Evolutionary conservation across 768 basidiomycete species (phyloP), one percentile per base, ranked within the genome.

Genomic region (Tylopilus sp.): DNA sequence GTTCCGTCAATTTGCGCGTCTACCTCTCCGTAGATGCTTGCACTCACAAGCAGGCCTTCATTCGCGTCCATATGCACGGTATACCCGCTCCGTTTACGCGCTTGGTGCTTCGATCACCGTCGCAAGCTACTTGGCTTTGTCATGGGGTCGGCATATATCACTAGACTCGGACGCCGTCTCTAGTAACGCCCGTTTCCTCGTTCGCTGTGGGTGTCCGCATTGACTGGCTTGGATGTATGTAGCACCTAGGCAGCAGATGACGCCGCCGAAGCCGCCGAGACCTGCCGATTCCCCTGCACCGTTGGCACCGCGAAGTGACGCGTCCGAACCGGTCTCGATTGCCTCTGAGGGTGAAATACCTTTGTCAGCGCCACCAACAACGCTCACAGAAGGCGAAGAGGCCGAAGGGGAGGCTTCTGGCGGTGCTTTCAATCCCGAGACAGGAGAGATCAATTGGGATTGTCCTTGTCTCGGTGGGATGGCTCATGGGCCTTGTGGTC

Each of bases 391-490:
- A 11, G 64, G 56, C 12, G 64, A 66, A 9, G 62, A 35, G 5
- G 65, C 57, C 12, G 65, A 65, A 21, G 69, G 42, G 48, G 66
- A 60, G 52, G 50, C 67, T 43, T 58, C 68, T 1, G 67, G 67
- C 23, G 79, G 79, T 35, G 95, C 97, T 5, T 98, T 81, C 77
- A 88, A 99, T 72, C 95, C 95, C 18, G 93, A 83, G 56, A 99
- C 97, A 2, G 97, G 97, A 40, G 94, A 98, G 79, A 98, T 99
- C 63, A 99, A 99, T 74, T 99, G 97, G 97, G 97, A 98, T 66
- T 99, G 97, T 69, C 93, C 97, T 1, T 98, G 97, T 69, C 82
- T 99, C 8, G 97, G 97, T 28, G 97, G 97, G 44, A 98, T 99
- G 97, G 95, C 95, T 10, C 79, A 98, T 64, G 95, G 97, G 6